A percentile compares a stretch with the other conserved stretches of the same genome.
phyloP scores from a whole-genome alignment of 305 asterid species.

The Ilex paraguariensis region DNA sequence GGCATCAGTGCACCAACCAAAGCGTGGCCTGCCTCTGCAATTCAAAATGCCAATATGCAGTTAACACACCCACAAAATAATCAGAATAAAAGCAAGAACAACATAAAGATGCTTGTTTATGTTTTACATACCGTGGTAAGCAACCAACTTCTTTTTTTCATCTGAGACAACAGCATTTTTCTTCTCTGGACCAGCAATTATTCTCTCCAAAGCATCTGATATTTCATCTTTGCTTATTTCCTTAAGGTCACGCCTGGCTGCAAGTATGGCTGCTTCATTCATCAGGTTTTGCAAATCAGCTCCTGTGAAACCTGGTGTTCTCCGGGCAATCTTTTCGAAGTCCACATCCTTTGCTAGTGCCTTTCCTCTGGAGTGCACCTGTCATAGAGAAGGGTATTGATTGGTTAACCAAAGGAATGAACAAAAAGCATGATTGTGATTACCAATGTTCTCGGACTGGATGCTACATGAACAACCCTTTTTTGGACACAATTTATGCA shows the following conservation, averaged over 20 bases:
- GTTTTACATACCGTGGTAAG: slow-evolving; percentile 63
- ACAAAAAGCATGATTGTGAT: no score
- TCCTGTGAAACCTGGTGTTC: slow-evolving; percentile 98
- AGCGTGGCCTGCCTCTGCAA: slow-evolving; percentile 97
- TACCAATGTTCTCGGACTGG: no score
- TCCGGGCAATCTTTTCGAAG: slow-evolving; percentile 79
- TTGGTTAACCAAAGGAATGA: no score
- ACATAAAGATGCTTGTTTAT: background rate
- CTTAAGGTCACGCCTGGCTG: slow-evolving; percentile 89
- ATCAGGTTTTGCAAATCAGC: slow-evolving; percentile 94
- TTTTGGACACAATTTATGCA: no score
- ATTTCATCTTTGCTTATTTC: slow-evolving; percentile 97
- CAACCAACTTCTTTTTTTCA: slow-evolving; percentile 83
- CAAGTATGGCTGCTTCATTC: slow-evolving; percentile 97
- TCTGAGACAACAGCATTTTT: slow-evolving; percentile 95
- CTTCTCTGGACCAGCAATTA: slow-evolving; percentile 96
- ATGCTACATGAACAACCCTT: no score
- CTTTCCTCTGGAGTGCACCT: slow-evolving; percentile 95
- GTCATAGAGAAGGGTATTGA: slow-evolving; percentile 1
- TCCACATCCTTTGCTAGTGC: slow-evolving; percentile 95
- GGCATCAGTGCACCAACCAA: slow-evolving; percentile 98
- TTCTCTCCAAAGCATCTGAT: slow-evolving; percentile 89
- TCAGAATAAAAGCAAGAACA: background rate
- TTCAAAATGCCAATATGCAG: background rate
- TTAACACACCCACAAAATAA: background rate